Evolutionary conservation across 2,329 filamentous ascomycete species (phyloP).

Genomic region (Aspergillus sp.): DNA sequence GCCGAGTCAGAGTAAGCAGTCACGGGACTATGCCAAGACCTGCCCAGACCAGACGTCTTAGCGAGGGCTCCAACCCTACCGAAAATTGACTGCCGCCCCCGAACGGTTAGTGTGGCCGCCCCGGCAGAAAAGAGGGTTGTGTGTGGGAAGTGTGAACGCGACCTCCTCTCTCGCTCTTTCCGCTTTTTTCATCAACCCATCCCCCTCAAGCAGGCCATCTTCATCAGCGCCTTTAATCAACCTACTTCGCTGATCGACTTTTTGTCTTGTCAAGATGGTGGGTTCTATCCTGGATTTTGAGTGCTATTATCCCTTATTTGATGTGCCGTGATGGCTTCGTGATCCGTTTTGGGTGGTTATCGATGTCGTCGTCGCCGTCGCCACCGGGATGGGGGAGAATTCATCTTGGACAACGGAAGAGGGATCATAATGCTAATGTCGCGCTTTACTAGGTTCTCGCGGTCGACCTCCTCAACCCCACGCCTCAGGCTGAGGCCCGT

Average conservation of each 20-base stretch:
- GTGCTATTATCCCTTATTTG: slow-evolving; percentile 1
- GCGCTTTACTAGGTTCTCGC: slow-evolving; percentile 74
- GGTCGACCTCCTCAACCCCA: slow-evolving; percentile 99
- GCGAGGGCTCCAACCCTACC: slow-evolving; percentile 34
- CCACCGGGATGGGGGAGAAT: slow-evolving; percentile 2
- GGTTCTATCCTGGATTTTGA: slow-evolving; percentile 13
- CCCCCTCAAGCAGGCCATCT: slow-evolving; percentile 32
- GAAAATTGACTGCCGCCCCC: slow-evolving; percentile 18
- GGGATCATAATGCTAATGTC: slow-evolving; percentile 13
- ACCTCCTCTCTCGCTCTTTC: slow-evolving; percentile 26
- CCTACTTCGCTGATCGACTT: slow-evolving; percentile 34
- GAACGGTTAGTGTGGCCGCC: no score
- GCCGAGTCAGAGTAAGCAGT: background rate
- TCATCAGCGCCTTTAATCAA: slow-evolving; percentile 33
- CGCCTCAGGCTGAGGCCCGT: slow-evolving; percentile 92
- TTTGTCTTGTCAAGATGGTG: slow-evolving; percentile 38
- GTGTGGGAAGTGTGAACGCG: slow-evolving; percentile 10
- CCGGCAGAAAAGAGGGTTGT: no score
- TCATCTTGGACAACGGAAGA: slow-evolving; percentile 6
- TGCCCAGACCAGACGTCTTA: slow-evolving; percentile 23
- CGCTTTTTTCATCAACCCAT: slow-evolving; percentile 12
- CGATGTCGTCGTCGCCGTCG: slow-evolving; percentile 10
- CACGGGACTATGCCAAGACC: slow-evolving; percentile 2
- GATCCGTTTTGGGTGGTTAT: background rate
- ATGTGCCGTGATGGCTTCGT: background rate